Evolutionary conservation across 2,329 filamentous ascomycete species (phyloP), one percentile per base, ranked within the genome.

Genomic region (Colletotrichum cordylinicola): DNA sequence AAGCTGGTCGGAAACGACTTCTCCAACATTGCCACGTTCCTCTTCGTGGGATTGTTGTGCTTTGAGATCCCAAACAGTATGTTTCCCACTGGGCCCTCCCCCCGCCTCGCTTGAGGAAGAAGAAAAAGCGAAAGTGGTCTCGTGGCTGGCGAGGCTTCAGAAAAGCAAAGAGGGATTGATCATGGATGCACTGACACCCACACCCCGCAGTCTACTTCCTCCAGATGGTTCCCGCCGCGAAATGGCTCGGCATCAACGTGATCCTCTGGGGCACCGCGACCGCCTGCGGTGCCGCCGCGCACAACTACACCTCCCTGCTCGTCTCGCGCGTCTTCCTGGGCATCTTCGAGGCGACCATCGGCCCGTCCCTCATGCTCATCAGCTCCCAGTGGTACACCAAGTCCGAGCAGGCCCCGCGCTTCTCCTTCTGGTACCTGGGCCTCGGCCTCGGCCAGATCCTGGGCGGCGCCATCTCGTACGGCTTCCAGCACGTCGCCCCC

Each of bases 351-450:
- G 90, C 91, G 4, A 90, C 90, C 4, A 90, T 93, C 70, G 89
- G 88, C 2, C 92, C 91, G 2, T 91, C 88, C 1, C 82, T 93
- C 72, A 90, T 92, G 84, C 85, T 93, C 68, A 89, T 93, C 78
- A 91, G 88, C 77, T 90, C 89, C 72, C 87, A 90, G 80, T 93
- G 89, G 87, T 93, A 91, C 79, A 88, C 86, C 33, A 88, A 88
- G 73, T 85, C 85, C 3, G 91, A 93, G 81, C 89, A 90, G 79
- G 89, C 90, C 5, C 89, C 90, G 9, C 87, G 91, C 10, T 91
- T 92, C 80, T 89, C 88, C 21, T 86, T 92, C 79, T 93, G 91
- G 91, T 93, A 92, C 80, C 86, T 88, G 39, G 91, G 91, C 10
- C 84, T 93, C 15, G 91, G 91, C 2, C 82, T 91, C 4, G 90